Conservation (phyloP, 805 yeast species). For the Ogataea angusta region DNA sequence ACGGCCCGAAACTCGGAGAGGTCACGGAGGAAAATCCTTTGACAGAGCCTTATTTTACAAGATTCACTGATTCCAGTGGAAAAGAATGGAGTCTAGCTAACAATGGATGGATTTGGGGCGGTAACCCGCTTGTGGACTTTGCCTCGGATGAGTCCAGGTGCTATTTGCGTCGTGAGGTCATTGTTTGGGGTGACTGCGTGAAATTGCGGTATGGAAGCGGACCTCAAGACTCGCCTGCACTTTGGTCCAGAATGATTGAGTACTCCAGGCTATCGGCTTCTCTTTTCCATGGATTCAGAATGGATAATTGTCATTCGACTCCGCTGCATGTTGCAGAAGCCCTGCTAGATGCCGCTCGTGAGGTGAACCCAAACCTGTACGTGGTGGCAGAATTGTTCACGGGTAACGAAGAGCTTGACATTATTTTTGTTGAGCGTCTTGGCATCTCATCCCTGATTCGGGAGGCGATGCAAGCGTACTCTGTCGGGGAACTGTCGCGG, state of each 20-base stretch:
- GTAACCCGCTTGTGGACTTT: conserved; percentile 89
- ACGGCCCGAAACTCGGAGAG: conserved; percentile 80
- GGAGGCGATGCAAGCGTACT: conserved; percentile 97
- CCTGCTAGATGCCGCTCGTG: conserved; percentile 82
- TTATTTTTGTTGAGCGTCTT: conserved; percentile 82
- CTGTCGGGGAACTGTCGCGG: conserved; percentile 79
- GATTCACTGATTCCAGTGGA: conserved; percentile 54
- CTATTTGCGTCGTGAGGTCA: conserved; percentile 86
- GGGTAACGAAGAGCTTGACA: conserved; percentile 89
- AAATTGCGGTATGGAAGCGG: conserved; percentile 79
- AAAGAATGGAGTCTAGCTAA: conserved; percentile 75
- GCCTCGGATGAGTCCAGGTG: conserved; percentile 79
- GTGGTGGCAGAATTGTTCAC: conserved; percentile 93
- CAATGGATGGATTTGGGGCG: conserved; percentile 99
- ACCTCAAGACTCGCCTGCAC: conserved; percentile 79
- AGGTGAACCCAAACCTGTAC: conserved; percentile 77
- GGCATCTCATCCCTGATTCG: conserved; percentile 87
- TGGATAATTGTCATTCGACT: conserved; percentile 95
- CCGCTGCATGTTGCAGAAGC: conserved; percentile 93
- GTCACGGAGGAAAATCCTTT: conserved; percentile 58
- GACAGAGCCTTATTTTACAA: conserved; percentile 84
- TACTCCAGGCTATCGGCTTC: conserved; percentile 72
- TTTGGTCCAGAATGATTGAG: conserved; percentile 85
- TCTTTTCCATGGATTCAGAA: conserved; percentile 81
- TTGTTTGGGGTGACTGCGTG: conserved; percentile 97